These are phyloP conservation scores for Xylariaceae sp. DNA, from an alignment of 2,329 filamentous ascomycete species.

Conservation along the genomic window DNA sequence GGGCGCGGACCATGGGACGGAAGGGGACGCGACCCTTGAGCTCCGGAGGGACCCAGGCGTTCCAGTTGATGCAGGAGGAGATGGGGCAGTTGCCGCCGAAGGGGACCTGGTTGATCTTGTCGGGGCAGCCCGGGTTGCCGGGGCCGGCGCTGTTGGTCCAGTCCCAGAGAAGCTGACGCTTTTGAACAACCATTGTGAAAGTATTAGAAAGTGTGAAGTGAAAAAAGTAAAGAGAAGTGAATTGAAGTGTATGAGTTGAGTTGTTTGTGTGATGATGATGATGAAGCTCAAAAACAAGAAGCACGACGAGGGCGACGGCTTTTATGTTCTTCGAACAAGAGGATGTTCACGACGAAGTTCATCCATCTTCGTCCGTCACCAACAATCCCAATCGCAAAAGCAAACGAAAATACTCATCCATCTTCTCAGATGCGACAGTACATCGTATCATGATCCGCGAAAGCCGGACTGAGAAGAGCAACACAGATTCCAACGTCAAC, in stretches of 20 bases:
- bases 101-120: conserved; percentile 34
- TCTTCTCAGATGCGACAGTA: too few species aligned
- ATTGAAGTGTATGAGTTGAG: neutral
- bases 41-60: conserved; percentile 26
- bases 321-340: conserved; percentile 1
- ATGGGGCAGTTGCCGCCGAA: conserved; percentile 31
- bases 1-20: conserved; percentile 42
- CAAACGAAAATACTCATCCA: too few species aligned
- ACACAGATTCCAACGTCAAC: neutral
- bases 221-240: too few species aligned
- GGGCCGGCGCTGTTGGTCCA: conserved; percentile 36
- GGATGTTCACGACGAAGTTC: too few species aligned
- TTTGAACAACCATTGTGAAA: conserved; percentile 29
- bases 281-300: neutral
- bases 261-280: neutral
- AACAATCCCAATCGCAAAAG: too few species aligned
- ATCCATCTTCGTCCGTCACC: too few species aligned
- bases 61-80: conserved; percentile 30
- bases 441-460: neutral
- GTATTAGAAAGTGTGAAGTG: neutral
- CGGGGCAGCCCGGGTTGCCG: conserved; percentile 28
- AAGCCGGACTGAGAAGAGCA: neutral
- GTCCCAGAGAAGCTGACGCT: conserved; percentile 41
- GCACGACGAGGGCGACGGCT: neutral
- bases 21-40: conserved; percentile 32